Percentiles rank a stretch among this genome's conserved stretches.
Conservation (phyloP, 495 filamentous ascomycete genomes). For the Lasiosphaeris hirsuta region DNA sequence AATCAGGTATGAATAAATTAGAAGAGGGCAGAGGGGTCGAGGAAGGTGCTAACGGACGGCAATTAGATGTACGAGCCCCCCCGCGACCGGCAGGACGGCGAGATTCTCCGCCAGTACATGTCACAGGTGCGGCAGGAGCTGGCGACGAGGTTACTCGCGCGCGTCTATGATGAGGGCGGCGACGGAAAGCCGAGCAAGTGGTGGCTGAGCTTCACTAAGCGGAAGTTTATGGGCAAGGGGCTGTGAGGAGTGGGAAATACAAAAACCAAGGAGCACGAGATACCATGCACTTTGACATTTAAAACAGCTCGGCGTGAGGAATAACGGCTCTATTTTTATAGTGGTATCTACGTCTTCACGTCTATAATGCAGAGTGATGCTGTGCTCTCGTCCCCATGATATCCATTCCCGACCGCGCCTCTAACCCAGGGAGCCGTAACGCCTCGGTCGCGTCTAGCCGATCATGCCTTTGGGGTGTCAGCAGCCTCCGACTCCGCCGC, state of each 20-base stretch:
- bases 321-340: conserved; percentile 9
- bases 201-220: conserved; percentile 98
- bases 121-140: conserved; percentile 90
- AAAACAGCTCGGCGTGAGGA: neutral
- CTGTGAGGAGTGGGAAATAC: conserved; percentile 43
- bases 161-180: conserved; percentile 82
- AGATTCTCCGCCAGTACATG: conserved; percentile 81
- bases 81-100: conserved; percentile 79
- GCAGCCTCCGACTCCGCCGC: conserved; percentile 31
- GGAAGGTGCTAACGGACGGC: conserved; percentile 6
- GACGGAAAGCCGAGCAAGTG: conserved; percentile 85
- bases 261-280: neutral
- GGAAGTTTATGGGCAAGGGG: conserved; percentile 98
- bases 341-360: conserved; percentile 13
- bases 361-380: conserved; percentile 1
- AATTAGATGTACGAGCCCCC: conserved; percentile 62
- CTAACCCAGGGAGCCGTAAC: neutral
- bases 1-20: conserved; percentile 67
- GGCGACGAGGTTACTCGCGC: conserved; percentile 70
- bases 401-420: neutral
- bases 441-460: neutral
- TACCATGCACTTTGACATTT: conserved; percentile 1
- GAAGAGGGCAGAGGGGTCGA: neutral
- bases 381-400: neutral
- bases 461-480: conserved; percentile 17